Percentiles rank a stretch among this genome's conserved stretches.
Evolutionary conservation across 495 filamentous ascomycete species (phyloP).

Genomic region (Parmelia sp.): DNA sequence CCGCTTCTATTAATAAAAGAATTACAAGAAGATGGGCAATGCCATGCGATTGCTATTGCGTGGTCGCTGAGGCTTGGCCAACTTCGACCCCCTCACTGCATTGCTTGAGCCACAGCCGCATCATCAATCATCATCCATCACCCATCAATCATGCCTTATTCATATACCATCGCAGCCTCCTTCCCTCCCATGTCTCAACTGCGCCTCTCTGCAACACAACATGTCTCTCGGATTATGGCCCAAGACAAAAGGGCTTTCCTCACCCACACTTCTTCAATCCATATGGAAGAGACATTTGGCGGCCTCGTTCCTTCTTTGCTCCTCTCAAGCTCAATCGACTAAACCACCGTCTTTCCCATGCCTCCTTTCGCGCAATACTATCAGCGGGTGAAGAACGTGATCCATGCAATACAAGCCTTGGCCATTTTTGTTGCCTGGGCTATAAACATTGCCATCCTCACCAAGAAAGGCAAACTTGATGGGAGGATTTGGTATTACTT

Average conservation of each 20-base stretch:
- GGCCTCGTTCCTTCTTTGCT: not conserved
- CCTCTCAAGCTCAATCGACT: not conserved
- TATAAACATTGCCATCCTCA: constrained; percentile 68
- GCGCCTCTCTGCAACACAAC: not conserved
- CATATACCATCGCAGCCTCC: not conserved
- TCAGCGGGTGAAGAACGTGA: constrained; percentile 37
- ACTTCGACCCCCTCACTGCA: not conserved
- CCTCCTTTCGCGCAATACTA: constrained; percentile 6
- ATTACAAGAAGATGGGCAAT: too few relatives aligned
- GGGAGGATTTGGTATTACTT: constrained; percentile 71
- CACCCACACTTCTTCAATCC: not conserved
- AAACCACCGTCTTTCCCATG: not conserved
- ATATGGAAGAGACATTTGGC: not conserved
- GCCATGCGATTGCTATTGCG: too few relatives aligned
- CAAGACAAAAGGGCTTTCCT: not conserved
- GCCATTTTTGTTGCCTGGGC: constrained; percentile 65
- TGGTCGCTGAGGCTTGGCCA: not conserved
- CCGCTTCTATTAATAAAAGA: too few relatives aligned
- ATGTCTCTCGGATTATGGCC: not conserved
- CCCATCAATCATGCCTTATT: not conserved
- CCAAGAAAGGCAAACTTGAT: constrained; percentile 54
- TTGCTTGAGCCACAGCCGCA: constrained; percentile 3
- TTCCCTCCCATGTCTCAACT: not conserved
- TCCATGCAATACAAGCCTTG: constrained; percentile 54
- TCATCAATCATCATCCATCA: not conserved